Percentiles rank a stretch among this genome's conserved stretches.
Conservation (phyloP, 345 rosid genomes). For the Murraya koenigii region DNA sequence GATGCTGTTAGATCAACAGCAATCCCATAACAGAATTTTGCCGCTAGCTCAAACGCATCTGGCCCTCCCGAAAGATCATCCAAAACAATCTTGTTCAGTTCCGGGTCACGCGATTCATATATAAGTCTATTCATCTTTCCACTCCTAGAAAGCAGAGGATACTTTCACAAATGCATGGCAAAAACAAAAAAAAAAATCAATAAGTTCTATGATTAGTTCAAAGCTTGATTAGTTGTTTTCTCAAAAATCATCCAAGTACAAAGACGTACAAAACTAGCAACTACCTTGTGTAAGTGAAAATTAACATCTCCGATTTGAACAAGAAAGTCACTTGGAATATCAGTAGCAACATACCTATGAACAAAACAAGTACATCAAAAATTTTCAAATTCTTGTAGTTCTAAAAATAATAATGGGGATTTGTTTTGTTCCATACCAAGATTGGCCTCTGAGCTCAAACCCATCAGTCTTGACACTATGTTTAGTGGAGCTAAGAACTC, state of each 20-base stretch:
- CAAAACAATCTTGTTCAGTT: slow-evolving; percentile 49
- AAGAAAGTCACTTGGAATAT: slow-evolving; percentile 83
- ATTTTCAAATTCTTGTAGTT: too few species aligned
- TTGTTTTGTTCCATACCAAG: slow-evolving; percentile 51
- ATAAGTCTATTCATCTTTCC: slow-evolving; percentile 86
- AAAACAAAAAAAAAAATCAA: not conserved
- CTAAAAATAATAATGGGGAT: too few species aligned
- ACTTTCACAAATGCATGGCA: slow-evolving; percentile 40
- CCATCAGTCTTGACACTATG: slow-evolving; percentile 78
- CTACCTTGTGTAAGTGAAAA: slow-evolving; percentile 94
- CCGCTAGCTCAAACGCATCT: slow-evolving; percentile 85
- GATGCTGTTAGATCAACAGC: slow-evolving; percentile 90
- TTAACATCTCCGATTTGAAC: slow-evolving; percentile 70
- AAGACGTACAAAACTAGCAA: not conserved
- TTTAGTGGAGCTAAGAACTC: slow-evolving; percentile 57
- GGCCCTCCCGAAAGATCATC: slow-evolving; percentile 92
- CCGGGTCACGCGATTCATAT: slow-evolving; percentile 68
- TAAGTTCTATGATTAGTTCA: slow-evolving; percentile 3
- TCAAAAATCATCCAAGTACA: not conserved
- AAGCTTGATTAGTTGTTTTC: not conserved
- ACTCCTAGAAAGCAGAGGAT: slow-evolving; percentile 89
- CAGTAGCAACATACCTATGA: slow-evolving; percentile 85
- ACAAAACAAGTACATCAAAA: not conserved
- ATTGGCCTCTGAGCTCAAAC: slow-evolving; percentile 78
- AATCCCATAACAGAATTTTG: slow-evolving; percentile 93